phyloP scores from a whole-genome alignment of 352 stramenopile species.

The Phytophthora ramorum region DNA sequence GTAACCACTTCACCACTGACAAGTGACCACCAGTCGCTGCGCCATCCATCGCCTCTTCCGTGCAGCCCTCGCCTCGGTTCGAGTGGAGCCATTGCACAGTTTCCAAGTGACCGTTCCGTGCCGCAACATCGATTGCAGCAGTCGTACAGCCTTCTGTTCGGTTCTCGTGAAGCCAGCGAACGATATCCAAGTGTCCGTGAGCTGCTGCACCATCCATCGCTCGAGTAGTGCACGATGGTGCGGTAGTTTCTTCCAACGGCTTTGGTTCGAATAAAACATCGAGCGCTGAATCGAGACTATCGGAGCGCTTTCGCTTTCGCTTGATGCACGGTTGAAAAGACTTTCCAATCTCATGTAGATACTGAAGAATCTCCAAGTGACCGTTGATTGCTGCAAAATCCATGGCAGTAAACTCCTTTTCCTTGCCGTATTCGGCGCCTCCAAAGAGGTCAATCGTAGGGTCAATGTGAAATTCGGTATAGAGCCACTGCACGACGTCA shows the following conservation, averaged over 20 bases:
- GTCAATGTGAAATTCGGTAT: slow-evolving; percentile 3
- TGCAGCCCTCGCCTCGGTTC: slow-evolving; percentile 35
- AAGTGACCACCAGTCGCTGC: slow-evolving; percentile 30
- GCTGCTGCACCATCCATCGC: slow-evolving; percentile 1
- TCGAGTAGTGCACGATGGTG: neutral
- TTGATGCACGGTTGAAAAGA: neutral
- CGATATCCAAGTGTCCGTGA: neutral
- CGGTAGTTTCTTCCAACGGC: neutral
- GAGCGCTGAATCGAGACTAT: neutral
- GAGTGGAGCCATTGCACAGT: slow-evolving; percentile 15
- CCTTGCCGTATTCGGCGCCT: neutral
- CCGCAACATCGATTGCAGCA: neutral
- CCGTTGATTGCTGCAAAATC: slow-evolving; percentile 10
- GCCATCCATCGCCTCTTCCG: slow-evolving; percentile 42
- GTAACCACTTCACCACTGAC: slow-evolving; percentile 47
- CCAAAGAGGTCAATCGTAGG: slow-evolving; percentile 5
- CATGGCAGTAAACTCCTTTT: neutral
- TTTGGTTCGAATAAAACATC: neutral
- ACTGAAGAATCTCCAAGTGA: slow-evolving; percentile 11
- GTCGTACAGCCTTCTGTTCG: slow-evolving; percentile 16
- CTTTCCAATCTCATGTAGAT: slow-evolving; percentile 6
- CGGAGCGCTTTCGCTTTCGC: neutral
- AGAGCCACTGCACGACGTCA: slow-evolving; percentile 4
- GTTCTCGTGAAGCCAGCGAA: slow-evolving; percentile 17
- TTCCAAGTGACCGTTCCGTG: slow-evolving; percentile 8